Conservation (phyloP, 1,284 basidiomycete genomes). For the Ustilago esculenta region DNA sequence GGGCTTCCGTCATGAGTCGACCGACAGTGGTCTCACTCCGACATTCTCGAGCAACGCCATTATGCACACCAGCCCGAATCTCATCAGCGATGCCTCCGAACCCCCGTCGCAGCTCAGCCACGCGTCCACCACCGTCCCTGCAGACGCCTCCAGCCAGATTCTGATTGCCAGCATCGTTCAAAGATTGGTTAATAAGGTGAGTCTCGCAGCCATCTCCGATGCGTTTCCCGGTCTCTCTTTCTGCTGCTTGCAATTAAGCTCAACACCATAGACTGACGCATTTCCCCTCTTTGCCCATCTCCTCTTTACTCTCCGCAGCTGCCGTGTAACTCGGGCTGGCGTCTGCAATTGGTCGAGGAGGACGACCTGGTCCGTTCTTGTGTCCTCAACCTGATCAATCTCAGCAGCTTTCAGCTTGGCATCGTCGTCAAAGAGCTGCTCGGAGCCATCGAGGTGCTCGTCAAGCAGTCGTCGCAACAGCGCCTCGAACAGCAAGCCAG, state of each 20-base stretch:
- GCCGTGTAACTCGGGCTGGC: slow-evolving; percentile 56
- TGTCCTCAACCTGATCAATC: slow-evolving; percentile 57
- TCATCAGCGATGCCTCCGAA: slow-evolving; percentile 12
- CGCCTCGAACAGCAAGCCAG: slow-evolving; percentile 62
- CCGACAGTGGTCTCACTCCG: slow-evolving; percentile 25
- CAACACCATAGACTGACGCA: neutral
- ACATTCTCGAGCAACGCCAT: slow-evolving; percentile 25
- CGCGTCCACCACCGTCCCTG: slow-evolving; percentile 2
- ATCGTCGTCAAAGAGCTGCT: slow-evolving; percentile 57
- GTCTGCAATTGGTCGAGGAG: slow-evolving; percentile 52
- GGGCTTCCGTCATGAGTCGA: slow-evolving; percentile 24
- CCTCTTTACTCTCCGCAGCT: slow-evolving; percentile 20
- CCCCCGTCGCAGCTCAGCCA: slow-evolving; percentile 9
- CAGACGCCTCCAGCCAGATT: slow-evolving; percentile 44
- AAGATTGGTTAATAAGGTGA: slow-evolving; percentile 52
- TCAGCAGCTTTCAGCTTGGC: slow-evolving; percentile 53
- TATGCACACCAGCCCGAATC: slow-evolving; percentile 20
- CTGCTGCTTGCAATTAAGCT: neutral
- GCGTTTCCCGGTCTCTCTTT: too few relatives aligned
- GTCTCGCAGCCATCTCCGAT: too few relatives aligned
- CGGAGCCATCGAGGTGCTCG: slow-evolving; percentile 51
- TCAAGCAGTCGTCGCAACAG: slow-evolving; percentile 46
- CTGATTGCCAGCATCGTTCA: slow-evolving; percentile 60
- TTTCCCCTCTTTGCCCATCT: neutral
- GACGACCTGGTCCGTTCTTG: slow-evolving; percentile 56